Percentiles rank a stretch among this genome's conserved stretches.
Conservation (phyloP, 352 stramenopile genomes). For the Pythium dissotocum region DNA sequence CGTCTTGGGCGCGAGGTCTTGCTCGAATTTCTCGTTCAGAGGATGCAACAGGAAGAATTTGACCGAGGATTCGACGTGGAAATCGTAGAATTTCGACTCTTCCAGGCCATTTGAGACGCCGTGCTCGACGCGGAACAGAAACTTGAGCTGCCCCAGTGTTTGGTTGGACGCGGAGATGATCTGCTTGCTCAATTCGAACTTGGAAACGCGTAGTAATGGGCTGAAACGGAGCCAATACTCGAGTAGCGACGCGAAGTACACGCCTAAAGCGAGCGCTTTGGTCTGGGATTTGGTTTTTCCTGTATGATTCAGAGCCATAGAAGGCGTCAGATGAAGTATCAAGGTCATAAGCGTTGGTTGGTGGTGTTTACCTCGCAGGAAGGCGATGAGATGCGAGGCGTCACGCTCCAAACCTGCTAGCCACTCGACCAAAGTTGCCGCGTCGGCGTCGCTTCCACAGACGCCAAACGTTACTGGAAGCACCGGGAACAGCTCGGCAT, state of each 20-base stretch:
- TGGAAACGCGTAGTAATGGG: constrained; percentile 39
- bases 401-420: constrained; percentile 43
- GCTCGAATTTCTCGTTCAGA: constrained; percentile 16
- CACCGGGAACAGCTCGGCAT: constrained; percentile 39
- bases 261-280: constrained; percentile 50
- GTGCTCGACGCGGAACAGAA: constrained; percentile 49
- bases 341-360: background rate
- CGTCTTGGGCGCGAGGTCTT: background rate
- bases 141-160: constrained; percentile 77
- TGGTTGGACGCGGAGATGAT: constrained; percentile 61
- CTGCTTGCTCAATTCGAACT: constrained; percentile 57
- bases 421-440: constrained; percentile 45
- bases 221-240: constrained; percentile 72
- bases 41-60: constrained; percentile 79
- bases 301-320: constrained; percentile 19
- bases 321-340: background rate
- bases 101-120: background rate
- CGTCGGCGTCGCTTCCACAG: background rate
- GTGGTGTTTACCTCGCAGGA: constrained; percentile 45
- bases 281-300: constrained; percentile 36
- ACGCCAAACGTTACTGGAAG: constrained; percentile 44
- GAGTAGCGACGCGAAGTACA: constrained; percentile 72
- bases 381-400: constrained; percentile 43
- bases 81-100: constrained; percentile 30
- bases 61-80: constrained; percentile 77